Base-by-base conservation (phyloP, 768 basidiomycete genomes). In the Lactifluus subvellereus region DNA sequence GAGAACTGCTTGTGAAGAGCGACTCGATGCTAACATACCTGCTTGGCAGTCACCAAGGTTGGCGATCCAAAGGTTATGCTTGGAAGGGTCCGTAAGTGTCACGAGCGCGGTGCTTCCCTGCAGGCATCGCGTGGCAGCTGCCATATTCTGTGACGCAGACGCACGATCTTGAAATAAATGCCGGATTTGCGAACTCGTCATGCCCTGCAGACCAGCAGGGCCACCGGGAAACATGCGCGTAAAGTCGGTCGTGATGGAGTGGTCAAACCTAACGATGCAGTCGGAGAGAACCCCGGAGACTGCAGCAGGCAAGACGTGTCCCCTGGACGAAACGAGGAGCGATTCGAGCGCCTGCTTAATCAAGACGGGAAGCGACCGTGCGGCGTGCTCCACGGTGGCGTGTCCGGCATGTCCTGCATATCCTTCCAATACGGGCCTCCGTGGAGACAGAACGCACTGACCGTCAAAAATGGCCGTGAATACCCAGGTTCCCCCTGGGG, bases 11-110 rank as follows among this genome's bases (percentile, higher is more conserved):
- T 13, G 9, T 52, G 55, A 37, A 40, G 27, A 38, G 35, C 45
- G 47, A 49, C 27, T 9, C 49, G 54, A 32, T 40, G 40, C 54
- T 59, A 30, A 75, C 85, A 66, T 66, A 88, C 88, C 78, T 64
- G 87, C 87, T 78, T 88, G 85, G 71, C 87, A 90, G 70, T 91
- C 89, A 14, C 89, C 89, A 32, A 91, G 77, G 69, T 90, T 90
- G 6, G 88, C 89, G 52, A 91, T 74, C 89, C 89, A 91, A 22
- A 91, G 75, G 65, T 89, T 82, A 69, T 81, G 77, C 65, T 82
- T 80, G 20, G 82, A 77, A 40, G 88, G 87, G 74, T 90, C 88
- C 47, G 87, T 80, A 42, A 91, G 78, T 9, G 89, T 81, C 47
- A 91, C 80, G 37, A 91, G 80, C 6, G 86, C 88, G 3, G 89